phyloP scores from a whole-genome alignment of 1,284 basidiomycete genomes.

The Lignosus rhinocerotis region DNA sequence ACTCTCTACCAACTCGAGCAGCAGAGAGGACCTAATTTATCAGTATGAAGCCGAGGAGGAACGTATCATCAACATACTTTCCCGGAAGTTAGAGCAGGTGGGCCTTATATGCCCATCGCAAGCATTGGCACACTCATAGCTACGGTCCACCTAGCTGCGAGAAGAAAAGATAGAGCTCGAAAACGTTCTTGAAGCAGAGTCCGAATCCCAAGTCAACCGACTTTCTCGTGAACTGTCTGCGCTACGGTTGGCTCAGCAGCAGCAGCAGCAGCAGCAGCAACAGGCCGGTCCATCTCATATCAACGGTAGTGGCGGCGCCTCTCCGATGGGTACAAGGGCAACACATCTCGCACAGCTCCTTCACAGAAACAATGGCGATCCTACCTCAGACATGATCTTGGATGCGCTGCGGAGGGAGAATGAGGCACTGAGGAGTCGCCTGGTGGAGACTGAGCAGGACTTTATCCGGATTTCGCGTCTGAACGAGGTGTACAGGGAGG shows the following conservation, averaged over 20 bases:
- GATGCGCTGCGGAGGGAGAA: constrained; percentile 77
- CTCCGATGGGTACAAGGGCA: constrained; percentile 31
- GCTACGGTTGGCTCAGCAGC: constrained; percentile 54
- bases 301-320: constrained; percentile 35
- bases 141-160: constrained; percentile 50
- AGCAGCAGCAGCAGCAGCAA: constrained; percentile 33
- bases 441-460: constrained; percentile 73
- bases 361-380: constrained; percentile 42
- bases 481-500: constrained; percentile 81
- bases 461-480: constrained; percentile 69
- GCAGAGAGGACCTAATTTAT: constrained; percentile 75
- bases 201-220: constrained; percentile 75
- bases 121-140: constrained; percentile 8
- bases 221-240: constrained; percentile 70
- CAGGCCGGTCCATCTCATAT: constrained; percentile 23
- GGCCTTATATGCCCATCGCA: constrained; percentile 22
- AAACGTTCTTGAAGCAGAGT: constrained; percentile 77
- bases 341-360: constrained; percentile 25
- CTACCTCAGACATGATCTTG: constrained; percentile 62
- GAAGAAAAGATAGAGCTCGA: constrained; percentile 84
- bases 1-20: constrained; percentile 51
- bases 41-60: constrained; percentile 87
- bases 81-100: constrained; percentile 78
- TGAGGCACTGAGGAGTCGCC: constrained; percentile 60
- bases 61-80: constrained; percentile 78